Evolutionary conservation across 805 yeast species (phyloP), one percentile per base, ranked within the genome.

Genomic region (Sugiyamaella marilandica): DNA sequence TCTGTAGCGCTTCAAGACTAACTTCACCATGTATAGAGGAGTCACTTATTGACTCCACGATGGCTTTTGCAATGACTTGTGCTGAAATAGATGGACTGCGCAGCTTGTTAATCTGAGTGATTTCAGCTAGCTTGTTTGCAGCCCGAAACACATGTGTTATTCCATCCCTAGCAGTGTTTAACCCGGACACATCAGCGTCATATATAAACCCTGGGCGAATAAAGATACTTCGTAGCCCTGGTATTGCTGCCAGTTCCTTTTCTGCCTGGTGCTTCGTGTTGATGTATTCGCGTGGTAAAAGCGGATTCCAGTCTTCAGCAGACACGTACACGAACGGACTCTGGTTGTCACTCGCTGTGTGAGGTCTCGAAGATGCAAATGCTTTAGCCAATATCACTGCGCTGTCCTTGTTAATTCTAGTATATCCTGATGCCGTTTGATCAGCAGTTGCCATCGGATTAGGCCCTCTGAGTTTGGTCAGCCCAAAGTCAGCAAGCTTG

Each of bases 201-300:
- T 71, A 85, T 90, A 90, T 83, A 60, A 89, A 81, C 0, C 95
- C 95, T 0, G 97, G 97, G 55, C 96, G 75, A 68, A 87, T 56
- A 13, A 85, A 65, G 1, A 90, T 80, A 0, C 85, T 72, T 52
- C 92, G 75, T 21, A 87, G 70, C 1, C 67, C 64, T n/a, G 73
- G 70, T 18, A 78, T 70, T 26, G 73, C 65, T 51, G 66, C 49
- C 18, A 81, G 66, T 58, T 80, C 84, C 11, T 62, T 53, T 65
- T 90, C 97, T 0, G 97, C 92, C 54, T 76, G 81, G 59, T 96
- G 72, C 62, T 90, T 90, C 19, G 94, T 81, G 9, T 76, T 73
- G 34, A 90, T 80, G 66, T 90, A 90, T 1, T 84, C 90, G 0
- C 70, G 62, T 1, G 94, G 92, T 5, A 86, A 70, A 19, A 84